Evolutionary conservation across 345 rosid species (phyloP).

Genomic region (Abelmoschus esculentus): DNA sequence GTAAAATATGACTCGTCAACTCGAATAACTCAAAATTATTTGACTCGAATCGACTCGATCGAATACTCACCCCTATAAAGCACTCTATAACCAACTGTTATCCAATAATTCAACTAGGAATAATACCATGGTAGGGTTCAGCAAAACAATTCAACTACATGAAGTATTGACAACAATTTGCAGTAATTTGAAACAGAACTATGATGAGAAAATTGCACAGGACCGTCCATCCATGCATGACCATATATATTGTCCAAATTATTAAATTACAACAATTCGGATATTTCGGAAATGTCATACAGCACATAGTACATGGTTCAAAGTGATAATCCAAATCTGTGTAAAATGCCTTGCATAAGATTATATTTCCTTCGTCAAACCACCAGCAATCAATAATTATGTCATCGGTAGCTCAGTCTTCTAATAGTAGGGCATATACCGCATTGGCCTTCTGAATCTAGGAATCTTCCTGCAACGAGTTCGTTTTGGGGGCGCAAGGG

Average conservation of each 20-base stretch:
- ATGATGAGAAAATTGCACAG: background rate
- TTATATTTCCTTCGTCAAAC: background rate
- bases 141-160: background rate
- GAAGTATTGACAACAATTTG: background rate
- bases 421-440: slow-evolving; percentile 92
- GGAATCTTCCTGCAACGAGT: slow-evolving; percentile 67
- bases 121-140: no score
- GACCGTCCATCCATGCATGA: background rate
- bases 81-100: no score
- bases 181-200: background rate
- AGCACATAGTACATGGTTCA: background rate
- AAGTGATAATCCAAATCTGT: background rate
- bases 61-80: no score
- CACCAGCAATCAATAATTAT: background rate
- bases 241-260: background rate
- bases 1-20: no score
- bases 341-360: background rate
- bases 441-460: slow-evolving; percentile 76
- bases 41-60: no score
- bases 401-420: slow-evolving; percentile 3
- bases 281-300: background rate
- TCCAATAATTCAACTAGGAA: no score
- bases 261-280: background rate
- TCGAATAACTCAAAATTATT: no score
- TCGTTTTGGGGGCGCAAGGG: no score